Evolutionary conservation across 2,329 filamentous ascomycete species (phyloP), one percentile per base, ranked within the genome.

Genomic region (Sporothrix brunneoviolacea): DNA sequence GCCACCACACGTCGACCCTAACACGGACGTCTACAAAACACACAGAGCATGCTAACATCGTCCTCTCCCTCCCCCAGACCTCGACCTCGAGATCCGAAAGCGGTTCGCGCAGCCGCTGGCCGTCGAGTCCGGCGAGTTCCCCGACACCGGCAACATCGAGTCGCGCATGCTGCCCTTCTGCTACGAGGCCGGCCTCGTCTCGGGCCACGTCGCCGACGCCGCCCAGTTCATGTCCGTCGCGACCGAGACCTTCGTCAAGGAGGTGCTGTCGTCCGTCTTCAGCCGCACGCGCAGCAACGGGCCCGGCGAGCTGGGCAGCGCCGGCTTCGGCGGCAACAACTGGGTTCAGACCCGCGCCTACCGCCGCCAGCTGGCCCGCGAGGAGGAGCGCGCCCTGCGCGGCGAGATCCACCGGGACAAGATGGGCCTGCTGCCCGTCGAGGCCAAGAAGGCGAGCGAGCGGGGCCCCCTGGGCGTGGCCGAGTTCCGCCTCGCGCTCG

Each of bases 311-410:
- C 77, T 75, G 16, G 80, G 76, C 8, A 80, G 71, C 53, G 77
- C 79, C 46, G 80, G 80, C 3, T 82, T 82, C 50, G 84, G 84
- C 3, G 83, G 82, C 37, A 79, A 79, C 37, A 76, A 75, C 32
- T 88, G 85, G 73, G 80, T 96, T 52, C 84, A 90, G 64, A 95
- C 89, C 3, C 79, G 84, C 58, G 83, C 81, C 52, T 96, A 91
- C 67, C 82, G 81, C 56, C 76, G 79, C 52, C 86, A 88, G 63
- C 74, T 95, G 10, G 80, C 82, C 49, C 73, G 75, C 41, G 91
- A 96, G 65, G 90, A 95, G 63, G 77, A 84, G 38, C 78, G 81
- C 0, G 82, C 80, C 22, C 76, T 82, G 36, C 75, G 81, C n/a
- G 89, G 90, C 4, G 86, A 91, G 59, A 65, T 94, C 2, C 72